These are phyloP conservation scores for Xylaria sp. DNA, from an alignment of 2,329 filamentous ascomycete genomes.

Conservation along the genomic window DNA sequence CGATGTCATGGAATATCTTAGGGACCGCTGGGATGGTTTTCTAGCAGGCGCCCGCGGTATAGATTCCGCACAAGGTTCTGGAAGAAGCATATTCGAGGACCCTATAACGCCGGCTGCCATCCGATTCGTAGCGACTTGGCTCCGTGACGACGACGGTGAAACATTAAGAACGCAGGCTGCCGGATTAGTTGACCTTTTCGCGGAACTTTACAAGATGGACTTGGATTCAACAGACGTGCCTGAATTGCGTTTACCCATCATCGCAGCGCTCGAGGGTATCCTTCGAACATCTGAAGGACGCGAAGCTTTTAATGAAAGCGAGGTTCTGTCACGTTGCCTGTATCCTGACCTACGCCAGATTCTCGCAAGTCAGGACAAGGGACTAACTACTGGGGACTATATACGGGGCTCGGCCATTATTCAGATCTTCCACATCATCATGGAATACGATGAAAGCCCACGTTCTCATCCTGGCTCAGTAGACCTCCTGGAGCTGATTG, in stretches of 20 bases:
- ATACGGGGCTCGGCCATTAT: slow-evolving; percentile 36
- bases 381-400: slow-evolving; percentile 30
- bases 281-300: slow-evolving; percentile 59
- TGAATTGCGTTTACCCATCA: slow-evolving; percentile 67
- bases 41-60: slow-evolving; percentile 54
- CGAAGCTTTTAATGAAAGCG: slow-evolving; percentile 31
- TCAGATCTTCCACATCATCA: slow-evolving; percentile 28
- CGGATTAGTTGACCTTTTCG: slow-evolving; percentile 71
- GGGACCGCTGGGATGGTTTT: slow-evolving; percentile 74
- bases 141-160: slow-evolving; percentile 75
- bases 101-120: slow-evolving; percentile 69
- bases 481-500: slow-evolving; percentile 27
- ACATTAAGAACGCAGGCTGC: slow-evolving; percentile 65
- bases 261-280: slow-evolving; percentile 70
- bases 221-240: slow-evolving; percentile 44
- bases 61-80: slow-evolving; percentile 61
- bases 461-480: slow-evolving; percentile 6
- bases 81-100: slow-evolving; percentile 67
- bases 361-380: slow-evolving; percentile 9
- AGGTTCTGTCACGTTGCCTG: slow-evolving; percentile 26
- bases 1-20: slow-evolving; percentile 74
- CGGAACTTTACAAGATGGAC: slow-evolving; percentile 66
- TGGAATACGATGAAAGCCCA: slow-evolving; percentile 27
- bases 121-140: slow-evolving; percentile 70
- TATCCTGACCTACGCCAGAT: slow-evolving; percentile 34